Percentiles rank a stretch among this genome's conserved stretches.
Evolutionary conservation across 805 yeast species (phyloP).

Genomic region (Barnettozyma wickerhamii): DNA sequence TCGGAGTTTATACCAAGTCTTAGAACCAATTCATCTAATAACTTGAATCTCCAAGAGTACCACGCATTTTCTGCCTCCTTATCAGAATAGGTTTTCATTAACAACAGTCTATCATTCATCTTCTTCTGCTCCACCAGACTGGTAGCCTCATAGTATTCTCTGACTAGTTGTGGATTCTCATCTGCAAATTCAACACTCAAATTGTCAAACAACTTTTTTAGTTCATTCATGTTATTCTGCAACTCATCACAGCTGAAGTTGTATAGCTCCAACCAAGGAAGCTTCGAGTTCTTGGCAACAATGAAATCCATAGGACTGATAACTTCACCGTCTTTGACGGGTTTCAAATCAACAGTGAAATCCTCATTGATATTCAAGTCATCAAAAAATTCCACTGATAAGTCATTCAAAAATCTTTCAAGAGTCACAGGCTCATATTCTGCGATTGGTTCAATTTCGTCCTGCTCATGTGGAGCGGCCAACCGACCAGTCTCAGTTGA

Average conservation of each 20-base stretch:
- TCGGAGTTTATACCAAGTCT: slow-evolving; percentile 16
- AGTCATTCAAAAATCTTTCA: slow-evolving; percentile 21
- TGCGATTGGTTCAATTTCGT: slow-evolving; percentile 6
- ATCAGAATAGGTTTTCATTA: slow-evolving; percentile 26
- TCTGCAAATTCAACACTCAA: slow-evolving; percentile 23
- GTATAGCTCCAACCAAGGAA: slow-evolving; percentile 26
- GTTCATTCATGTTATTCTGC: slow-evolving; percentile 23
- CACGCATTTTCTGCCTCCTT: slow-evolving; percentile 23
- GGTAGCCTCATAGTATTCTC: slow-evolving; percentile 21
- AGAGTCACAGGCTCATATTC: slow-evolving; percentile 24
- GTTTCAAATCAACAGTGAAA: slow-evolving; percentile 16
- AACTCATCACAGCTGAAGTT: slow-evolving; percentile 26
- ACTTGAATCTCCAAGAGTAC: slow-evolving; percentile 24
- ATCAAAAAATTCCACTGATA: slow-evolving; percentile 26
- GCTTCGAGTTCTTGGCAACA: slow-evolving; percentile 18
- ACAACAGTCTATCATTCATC: slow-evolving; percentile 21
- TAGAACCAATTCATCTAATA: slow-evolving; percentile 20
- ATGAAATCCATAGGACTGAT: slow-evolving; percentile 15
- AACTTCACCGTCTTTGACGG: not conserved
- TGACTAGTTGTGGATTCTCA: slow-evolving; percentile 24
- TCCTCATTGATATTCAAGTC: slow-evolving; percentile 23
- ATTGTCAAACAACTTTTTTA: slow-evolving; percentile 21
- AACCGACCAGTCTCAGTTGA: slow-evolving; percentile 16
- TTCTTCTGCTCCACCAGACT: slow-evolving; percentile 19
- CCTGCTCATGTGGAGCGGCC: slow-evolving; percentile 22